phyloP scores from a whole-genome alignment of 345 rosid species.

The Brassica juncea region DNA sequence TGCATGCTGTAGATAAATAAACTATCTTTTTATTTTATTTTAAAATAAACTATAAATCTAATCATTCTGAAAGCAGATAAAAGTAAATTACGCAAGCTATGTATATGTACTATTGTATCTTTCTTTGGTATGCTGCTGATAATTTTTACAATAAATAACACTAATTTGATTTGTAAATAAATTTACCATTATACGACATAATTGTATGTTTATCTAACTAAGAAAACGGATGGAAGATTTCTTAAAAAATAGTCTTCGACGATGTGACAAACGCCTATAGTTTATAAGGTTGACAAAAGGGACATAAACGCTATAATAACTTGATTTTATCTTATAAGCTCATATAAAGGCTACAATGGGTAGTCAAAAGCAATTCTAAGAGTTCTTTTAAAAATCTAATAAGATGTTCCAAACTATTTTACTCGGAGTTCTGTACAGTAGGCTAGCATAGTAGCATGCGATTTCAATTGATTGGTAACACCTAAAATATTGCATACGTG shows the following conservation, averaged over 20 bases:
- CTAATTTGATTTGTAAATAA: neutral
- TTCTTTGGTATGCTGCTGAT: neutral
- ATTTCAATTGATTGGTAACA: neutral
- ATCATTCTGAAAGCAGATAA: neutral
- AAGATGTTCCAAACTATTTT: neutral
- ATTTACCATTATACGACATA: neutral
- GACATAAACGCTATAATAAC: neutral
- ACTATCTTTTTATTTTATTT: too few species aligned
- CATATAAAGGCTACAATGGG: neutral
- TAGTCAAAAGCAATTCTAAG: neutral
- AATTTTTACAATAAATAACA: neutral
- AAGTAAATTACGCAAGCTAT: neutral
- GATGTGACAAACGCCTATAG: neutral
- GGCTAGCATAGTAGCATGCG: neutral
- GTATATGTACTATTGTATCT: neutral
- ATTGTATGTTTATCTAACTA: neutral
- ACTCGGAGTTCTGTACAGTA: neutral
- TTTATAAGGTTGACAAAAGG: neutral
- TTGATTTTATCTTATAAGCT: neutral
- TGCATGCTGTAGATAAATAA: constrained; percentile 7
- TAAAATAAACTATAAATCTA: neutral
- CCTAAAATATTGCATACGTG: neutral
- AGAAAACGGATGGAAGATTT: neutral
- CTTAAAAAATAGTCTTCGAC: neutral
- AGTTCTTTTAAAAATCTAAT: neutral